These are phyloP conservation scores for Fraxinus latifolia DNA, from an alignment of 305 asterid genomes.

Conservation along the genomic window DNA sequence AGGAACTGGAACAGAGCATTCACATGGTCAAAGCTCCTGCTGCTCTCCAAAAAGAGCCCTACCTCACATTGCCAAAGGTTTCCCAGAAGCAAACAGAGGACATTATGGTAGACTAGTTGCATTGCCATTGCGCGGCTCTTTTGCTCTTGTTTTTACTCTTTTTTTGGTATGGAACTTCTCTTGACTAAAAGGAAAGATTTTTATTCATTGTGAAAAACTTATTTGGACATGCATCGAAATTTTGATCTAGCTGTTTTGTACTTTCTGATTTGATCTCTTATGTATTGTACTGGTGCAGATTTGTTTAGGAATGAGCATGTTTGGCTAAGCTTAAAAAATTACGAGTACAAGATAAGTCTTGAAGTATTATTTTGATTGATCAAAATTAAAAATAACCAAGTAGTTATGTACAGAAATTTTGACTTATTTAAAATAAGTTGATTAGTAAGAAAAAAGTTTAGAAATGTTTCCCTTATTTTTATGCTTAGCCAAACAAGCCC, in stretches of 20 bases:
- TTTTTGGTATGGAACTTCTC: neutral
- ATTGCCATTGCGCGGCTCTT: neutral
- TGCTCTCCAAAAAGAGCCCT: slow-evolving; percentile 37
- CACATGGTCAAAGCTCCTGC: slow-evolving; percentile 60
- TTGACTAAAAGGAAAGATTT: neutral
- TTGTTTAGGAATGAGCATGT: neutral
- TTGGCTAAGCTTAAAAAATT: neutral
- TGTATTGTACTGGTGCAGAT: neutral
- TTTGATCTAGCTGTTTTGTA: neutral
- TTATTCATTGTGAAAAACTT: neutral
- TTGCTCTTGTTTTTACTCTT: neutral
- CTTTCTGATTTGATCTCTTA: neutral
- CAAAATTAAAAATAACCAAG: neutral
- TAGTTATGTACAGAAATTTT: neutral
- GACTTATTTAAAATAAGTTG: neutral
- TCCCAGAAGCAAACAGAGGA: slow-evolving; percentile 30
- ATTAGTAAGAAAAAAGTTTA: neutral
- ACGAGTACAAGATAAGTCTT: neutral
- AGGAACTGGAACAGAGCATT: slow-evolving; percentile 57
- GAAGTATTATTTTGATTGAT: neutral
- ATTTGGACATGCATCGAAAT: neutral
- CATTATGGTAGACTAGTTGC: slow-evolving; percentile 57
- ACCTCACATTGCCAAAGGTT: slow-evolving; percentile 48
- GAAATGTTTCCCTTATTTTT: neutral
- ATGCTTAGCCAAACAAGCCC: neutral